Evolutionary conservation across 139 green algal genomes (phyloP).

Genomic region (Tetradesmus lagerheimii): DNA sequence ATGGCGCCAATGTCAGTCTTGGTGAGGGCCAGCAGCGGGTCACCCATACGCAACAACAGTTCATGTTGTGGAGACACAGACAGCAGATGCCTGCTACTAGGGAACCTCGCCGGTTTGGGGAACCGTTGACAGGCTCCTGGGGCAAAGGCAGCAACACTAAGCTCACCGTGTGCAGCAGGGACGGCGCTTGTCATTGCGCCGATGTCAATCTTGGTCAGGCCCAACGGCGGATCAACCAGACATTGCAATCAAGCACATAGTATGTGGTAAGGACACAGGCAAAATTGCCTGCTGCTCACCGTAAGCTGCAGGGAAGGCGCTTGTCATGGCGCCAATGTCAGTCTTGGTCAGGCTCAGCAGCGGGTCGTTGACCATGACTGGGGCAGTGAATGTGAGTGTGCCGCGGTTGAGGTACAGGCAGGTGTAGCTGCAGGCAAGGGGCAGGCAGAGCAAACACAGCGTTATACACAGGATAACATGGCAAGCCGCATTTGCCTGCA

Average conservation of each 20-base stretch:
- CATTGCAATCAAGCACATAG: no score
- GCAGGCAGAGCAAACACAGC: neutral
- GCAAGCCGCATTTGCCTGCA: neutral
- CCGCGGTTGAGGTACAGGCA: slow-evolving; percentile 71
- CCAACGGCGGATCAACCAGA: slow-evolving; percentile 20
- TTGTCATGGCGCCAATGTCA: slow-evolving; percentile 76
- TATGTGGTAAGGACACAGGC: no score
- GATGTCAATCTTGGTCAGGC: slow-evolving; percentile 66
- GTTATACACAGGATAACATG: neutral
- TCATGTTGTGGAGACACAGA: no score
- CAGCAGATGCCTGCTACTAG: no score
- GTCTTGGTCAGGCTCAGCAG: slow-evolving; percentile 45
- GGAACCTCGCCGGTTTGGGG: no score
- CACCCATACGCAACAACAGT: no score
- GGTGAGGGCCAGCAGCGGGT: no score
- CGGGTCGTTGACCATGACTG: slow-evolving; percentile 65
- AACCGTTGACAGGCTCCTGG: no score
- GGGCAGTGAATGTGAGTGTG: slow-evolving; percentile 67
- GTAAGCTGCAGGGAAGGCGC: slow-evolving; percentile 62
- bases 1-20: no score
- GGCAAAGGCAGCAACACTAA: no score
- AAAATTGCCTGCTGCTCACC: no score
- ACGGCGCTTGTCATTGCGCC: slow-evolving; percentile 95
- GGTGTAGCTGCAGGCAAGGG: slow-evolving; percentile 45
- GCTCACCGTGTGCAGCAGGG: slow-evolving; percentile 88